These are phyloP conservation scores for Ambrosia trifida DNA, from an alignment of 129 eudicot genomes.

Conservation along the genomic window DNA sequence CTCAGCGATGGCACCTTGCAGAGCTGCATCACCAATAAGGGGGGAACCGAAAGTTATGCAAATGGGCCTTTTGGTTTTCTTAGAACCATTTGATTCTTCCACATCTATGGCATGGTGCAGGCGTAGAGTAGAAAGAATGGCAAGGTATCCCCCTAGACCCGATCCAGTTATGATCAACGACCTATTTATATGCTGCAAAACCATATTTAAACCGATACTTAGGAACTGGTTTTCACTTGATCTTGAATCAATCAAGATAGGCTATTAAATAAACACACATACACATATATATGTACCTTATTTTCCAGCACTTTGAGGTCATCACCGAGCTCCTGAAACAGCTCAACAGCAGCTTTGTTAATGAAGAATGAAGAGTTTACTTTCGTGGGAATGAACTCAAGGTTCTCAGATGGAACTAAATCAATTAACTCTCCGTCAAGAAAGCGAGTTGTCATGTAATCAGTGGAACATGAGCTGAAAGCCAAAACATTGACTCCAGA, in stretches of 20 bases:
- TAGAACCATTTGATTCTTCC: slow-evolving; percentile 16
- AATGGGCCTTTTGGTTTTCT: slow-evolving; percentile 32
- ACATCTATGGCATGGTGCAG: slow-evolving; percentile 31
- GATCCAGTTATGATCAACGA: slow-evolving; percentile 47
- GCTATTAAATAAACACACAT: background rate
- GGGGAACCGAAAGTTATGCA: slow-evolving; percentile 66
- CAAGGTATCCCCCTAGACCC: slow-evolving; percentile 44
- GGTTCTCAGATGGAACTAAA: slow-evolving; percentile 26
- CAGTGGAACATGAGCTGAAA: background rate
- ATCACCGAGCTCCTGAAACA: slow-evolving; percentile 1
- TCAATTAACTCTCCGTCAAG: slow-evolving; percentile 7
- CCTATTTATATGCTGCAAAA: slow-evolving; percentile 16
- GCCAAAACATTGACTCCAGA: slow-evolving; percentile 22
- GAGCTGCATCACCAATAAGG: slow-evolving; percentile 42
- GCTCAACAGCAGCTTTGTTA: slow-evolving; percentile 28
- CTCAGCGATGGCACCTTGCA: slow-evolving; percentile 44
- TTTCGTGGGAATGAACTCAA: slow-evolving; percentile 36
- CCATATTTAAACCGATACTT: background rate
- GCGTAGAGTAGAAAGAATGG: slow-evolving; percentile 51
- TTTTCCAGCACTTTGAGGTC: slow-evolving; percentile 9
- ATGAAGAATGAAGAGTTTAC: slow-evolving; percentile 34
- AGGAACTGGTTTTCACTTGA: background rate
- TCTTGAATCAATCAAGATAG: slow-evolving; percentile 4
- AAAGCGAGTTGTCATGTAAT: slow-evolving; percentile 7
- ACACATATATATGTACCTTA: slow-evolving; percentile 14